Evolutionary conservation across 345 rosid species (phyloP).

Genomic region (Syzygium grande): DNA sequence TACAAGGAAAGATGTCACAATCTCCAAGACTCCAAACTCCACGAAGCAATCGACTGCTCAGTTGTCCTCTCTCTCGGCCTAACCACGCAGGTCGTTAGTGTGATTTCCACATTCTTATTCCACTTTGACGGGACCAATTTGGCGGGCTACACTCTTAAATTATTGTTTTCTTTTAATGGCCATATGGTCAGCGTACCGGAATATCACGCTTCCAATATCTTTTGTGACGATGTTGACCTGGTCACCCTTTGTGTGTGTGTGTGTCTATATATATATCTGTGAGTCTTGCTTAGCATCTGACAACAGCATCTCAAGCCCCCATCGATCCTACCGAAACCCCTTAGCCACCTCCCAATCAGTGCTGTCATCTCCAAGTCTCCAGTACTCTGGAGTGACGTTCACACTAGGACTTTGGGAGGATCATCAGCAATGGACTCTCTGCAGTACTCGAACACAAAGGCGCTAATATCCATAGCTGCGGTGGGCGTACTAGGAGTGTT

Average conservation of each 20-base stretch:
- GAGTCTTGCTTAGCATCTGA: background rate
- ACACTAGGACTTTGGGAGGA: background rate
- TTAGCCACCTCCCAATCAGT: background rate
- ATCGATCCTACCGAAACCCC: background rate
- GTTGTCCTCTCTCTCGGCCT: background rate
- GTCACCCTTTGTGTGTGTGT: background rate
- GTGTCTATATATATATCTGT: background rate
- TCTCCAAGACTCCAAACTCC: background rate
- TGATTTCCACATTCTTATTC: background rate
- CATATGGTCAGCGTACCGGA: background rate
- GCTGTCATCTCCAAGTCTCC: background rate
- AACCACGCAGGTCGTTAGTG: background rate
- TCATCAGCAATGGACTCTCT: background rate
- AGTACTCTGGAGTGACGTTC: background rate
- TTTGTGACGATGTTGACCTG: background rate
- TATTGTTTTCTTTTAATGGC: background rate
- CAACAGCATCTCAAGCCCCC: background rate
- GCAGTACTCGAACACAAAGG: background rate
- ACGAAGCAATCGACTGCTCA: background rate
- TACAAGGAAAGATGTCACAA: too few relatives aligned
- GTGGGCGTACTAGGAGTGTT: conserved; percentile 5
- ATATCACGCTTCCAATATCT: background rate
- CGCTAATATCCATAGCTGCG: background rate
- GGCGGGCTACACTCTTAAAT: background rate
- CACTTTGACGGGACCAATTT: background rate